Base-by-base conservation (phyloP, 2,329 filamentous ascomycete species). In the Penicillium sclerotigenum region DNA sequence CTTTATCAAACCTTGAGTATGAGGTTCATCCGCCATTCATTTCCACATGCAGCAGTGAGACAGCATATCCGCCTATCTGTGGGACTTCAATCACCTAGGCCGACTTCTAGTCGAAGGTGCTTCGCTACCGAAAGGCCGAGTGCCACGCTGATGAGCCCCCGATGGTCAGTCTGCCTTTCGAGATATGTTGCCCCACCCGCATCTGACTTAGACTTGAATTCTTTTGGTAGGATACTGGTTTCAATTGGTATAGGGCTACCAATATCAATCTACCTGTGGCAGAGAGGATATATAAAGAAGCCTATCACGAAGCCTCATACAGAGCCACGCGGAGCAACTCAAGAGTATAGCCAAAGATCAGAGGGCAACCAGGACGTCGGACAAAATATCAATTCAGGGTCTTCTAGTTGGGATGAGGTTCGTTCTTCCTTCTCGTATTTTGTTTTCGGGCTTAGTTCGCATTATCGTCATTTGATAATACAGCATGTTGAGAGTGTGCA, bases 291-390 rank as follows among this genome's bases (percentile, higher is more conserved):
- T 7, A 29, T 2, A 8, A 24, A 34, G 8, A 41, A 22, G 18
- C 18, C 16, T 11, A 28, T 16, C 4, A 20, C 16, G 14, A 26
- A n/a, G 7, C 11, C 26, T 10, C 6, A 1, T 3, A 28, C 11
- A 38, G 4, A 28, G 16, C 14, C 18, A 22, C 52, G 52, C 5
- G 57, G 57, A 10, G 57, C 48, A 2, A 57, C 47, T 26, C 48
- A 57, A 28, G 57, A 59, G 26, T 59, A 59, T 42, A 37, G 10
- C 5, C 14, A 41, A 26, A 9, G 18, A 7, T 34, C 47, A 37
- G 56, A 58, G 36, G 53, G 47, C 8, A 47, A 34, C 13, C 18
- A 51, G 5, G 14, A 20, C 7, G 16, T 11, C 11, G 26, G 22
- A 18, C 33, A 29, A 10, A 18, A 40, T 45, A 1, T 7, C 4